phyloP scores from a whole-genome alignment of 2,329 filamentous ascomycete genomes.

The Beauveria medogensis region DNA sequence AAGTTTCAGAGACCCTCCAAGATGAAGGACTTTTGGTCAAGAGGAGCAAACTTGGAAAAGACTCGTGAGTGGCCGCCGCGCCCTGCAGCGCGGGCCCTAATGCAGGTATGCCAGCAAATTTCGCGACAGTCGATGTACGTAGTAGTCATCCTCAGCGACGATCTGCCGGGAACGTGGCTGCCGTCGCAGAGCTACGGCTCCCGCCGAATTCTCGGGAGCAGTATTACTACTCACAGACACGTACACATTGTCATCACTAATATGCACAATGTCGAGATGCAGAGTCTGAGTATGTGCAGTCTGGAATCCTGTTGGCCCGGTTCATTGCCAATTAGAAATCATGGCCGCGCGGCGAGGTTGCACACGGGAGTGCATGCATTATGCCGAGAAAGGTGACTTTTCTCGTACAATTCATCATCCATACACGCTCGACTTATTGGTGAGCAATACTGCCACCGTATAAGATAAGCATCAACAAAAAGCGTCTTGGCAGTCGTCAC shows the following conservation, averaged over 20 bases:
- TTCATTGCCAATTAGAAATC: conserved; percentile 18
- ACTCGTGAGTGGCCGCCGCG: conserved; percentile 21
- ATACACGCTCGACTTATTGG: conserved; percentile 26
- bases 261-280: conserved; percentile 27
- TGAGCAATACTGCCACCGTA: conserved; percentile 33
- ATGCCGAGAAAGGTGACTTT: conserved; percentile 17
- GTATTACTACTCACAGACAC: not conserved
- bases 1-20: too few species aligned
- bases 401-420: conserved; percentile 19
- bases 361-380: not conserved
- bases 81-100: conserved; percentile 24
- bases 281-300: conserved; percentile 31
- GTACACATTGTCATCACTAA: not conserved
- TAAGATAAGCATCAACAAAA: conserved; percentile 39
- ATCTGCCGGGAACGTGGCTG: conserved; percentile 23
- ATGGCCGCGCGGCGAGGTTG: conserved; percentile 23
- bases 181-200: conserved; percentile 14
- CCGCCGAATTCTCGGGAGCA: not conserved
- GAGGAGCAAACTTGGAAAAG: conserved; percentile 39
- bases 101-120: conserved; percentile 36
- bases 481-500: conserved; percentile 21
- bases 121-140: conserved; percentile 26
- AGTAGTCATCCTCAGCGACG: conserved; percentile 24
- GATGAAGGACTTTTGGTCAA: conserved; percentile 31
- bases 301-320: conserved; percentile 22